Base-by-base conservation (phyloP, 164 flowering plant genomes). In the Protea cynaroides region DNA sequence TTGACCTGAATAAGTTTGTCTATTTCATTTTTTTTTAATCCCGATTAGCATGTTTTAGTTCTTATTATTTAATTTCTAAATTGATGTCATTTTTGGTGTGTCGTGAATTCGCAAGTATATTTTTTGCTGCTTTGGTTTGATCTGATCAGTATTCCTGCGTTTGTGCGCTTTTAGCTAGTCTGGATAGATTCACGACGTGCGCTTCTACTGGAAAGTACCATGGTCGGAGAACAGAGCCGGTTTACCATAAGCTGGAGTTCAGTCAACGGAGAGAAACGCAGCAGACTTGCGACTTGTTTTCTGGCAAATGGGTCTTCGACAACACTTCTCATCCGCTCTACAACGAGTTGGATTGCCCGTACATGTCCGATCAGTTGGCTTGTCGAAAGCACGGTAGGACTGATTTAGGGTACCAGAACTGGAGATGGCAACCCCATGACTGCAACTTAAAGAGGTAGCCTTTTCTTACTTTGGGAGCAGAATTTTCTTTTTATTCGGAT, bases 341-440 rank as follows among this genome's bases (percentile, higher is more conserved):
- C 76, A 73, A 75, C n/a, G 99, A 89, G 75, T 77, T 85, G 11
- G 71, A 75, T 25, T 94, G 96, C 78, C 96, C 97, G 1, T 94
- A 83, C 71, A 91, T 94, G 99, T 91, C 97, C 1, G 99, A 94
- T 69, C 95, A 94, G 69, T 62, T 89, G 75, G 96, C 99, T 37
- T 94, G 99, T 57, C 81, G 78, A 70, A 91, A 84, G 73, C 93
- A 89, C 66, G 97, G 96, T 17, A 81, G 99, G 72, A 63, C 78
- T 34, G 97, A 94, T 80, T 79, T 87, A 72, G 75, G 63, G 5
- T 91, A 91, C 70, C 96, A 86, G 83, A 72, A 75, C 44, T 86
- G 96, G 97, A 89, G 97, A 76, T 95, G 99, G 99, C 97, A 95
- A 69, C 97, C 97, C 62, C 79, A 84, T 63, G 57, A 65, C 64